These are phyloP conservation scores for Thraustochytrium sp. DNA, from an alignment of 352 stramenopile genomes.

Conservation along the genomic window DNA sequence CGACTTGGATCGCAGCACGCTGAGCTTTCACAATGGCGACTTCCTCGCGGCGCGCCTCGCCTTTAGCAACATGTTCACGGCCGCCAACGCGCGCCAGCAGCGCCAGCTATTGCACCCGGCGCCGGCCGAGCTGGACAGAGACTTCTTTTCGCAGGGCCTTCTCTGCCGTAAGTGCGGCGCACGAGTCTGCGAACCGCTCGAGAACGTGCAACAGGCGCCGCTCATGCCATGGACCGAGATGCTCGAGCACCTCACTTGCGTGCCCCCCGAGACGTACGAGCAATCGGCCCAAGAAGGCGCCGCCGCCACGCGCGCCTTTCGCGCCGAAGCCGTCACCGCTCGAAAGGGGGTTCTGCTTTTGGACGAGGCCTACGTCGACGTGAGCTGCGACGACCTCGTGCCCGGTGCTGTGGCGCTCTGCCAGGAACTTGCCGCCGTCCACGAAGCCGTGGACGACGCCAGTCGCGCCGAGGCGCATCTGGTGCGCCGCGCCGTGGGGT, in stretches of 20 bases:
- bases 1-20: slow-evolving; percentile 25
- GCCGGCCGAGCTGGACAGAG: neutral
- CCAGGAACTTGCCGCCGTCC: neutral
- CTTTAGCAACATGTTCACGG: neutral
- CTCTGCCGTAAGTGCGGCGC: neutral
- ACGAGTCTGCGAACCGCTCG: neutral
- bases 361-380: slow-evolving; percentile 12
- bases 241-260: slow-evolving; percentile 28
- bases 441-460: neutral
- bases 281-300: neutral
- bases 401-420: neutral
- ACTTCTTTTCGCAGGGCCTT: neutral
- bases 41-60: slow-evolving; percentile 19
- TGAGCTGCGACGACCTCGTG: neutral
- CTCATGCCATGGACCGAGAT: slow-evolving; percentile 31
- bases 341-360: neutral
- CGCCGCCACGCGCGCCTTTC: neutral
- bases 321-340: neutral
- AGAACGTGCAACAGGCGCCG: neutral
- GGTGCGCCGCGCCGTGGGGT: neutral
- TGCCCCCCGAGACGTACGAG: neutral
- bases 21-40: slow-evolving; percentile 28
- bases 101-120: slow-evolving; percentile 1
- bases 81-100: neutral
- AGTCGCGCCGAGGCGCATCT: neutral